Conservation (phyloP, 805 yeast species). For the Starmerella vaccinii region DNA sequence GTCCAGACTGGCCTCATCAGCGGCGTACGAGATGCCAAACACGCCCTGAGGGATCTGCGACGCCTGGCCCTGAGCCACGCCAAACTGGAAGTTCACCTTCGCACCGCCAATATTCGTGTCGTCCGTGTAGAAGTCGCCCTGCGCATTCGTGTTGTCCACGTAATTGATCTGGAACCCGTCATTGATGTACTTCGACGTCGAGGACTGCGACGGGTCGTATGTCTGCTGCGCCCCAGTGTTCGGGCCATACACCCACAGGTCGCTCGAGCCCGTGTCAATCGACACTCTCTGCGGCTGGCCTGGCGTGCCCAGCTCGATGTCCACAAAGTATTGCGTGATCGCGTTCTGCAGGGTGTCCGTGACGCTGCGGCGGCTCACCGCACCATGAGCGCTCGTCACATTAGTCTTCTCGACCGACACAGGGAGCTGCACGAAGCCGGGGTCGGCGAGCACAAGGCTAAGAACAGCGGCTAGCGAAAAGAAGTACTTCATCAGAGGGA, state of each 20-base stretch:
- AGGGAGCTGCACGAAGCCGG: background rate
- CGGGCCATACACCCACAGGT: constrained; percentile 27
- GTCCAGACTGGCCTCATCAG: constrained; percentile 7
- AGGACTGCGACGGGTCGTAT: background rate
- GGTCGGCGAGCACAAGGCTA: background rate
- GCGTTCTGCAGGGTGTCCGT: background rate
- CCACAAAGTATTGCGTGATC: constrained; percentile 5
- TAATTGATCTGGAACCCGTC: background rate
- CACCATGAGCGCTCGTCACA: background rate
- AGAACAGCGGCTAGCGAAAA: background rate
- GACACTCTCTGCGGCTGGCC: constrained; percentile 39
- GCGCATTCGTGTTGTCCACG: background rate
- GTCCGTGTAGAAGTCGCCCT: background rate
- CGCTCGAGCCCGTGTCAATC: constrained; percentile 10
- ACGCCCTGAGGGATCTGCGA: constrained; percentile 10
- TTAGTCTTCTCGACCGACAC: background rate
- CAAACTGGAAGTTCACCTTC: background rate
- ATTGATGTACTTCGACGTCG: background rate
- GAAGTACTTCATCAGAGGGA: background rate
- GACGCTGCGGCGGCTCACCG: background rate
- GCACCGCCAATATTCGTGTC: background rate
- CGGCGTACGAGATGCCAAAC: constrained; percentile 29
- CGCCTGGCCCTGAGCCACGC: background rate
- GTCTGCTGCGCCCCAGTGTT: background rate
- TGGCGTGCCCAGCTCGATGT: constrained; percentile 42